A percentile compares a stretch with the other conserved stretches of the same genome.
phyloP scores from a whole-genome alignment of 2,329 filamentous ascomycete genomes.

The Fusarium stilboides region DNA sequence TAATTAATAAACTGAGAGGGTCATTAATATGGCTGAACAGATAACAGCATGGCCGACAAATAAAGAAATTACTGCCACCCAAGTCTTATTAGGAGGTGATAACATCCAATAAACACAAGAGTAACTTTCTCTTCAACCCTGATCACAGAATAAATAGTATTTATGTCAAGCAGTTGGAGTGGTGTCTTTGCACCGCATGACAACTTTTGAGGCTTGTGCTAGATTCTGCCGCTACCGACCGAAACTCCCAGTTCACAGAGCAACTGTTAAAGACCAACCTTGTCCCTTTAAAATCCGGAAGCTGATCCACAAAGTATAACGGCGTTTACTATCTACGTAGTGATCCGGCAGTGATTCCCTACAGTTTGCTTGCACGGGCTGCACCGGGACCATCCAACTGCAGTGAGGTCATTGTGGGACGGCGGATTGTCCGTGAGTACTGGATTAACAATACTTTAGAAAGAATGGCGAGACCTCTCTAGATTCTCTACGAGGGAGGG shows the following conservation, averaged over 20 bases:
- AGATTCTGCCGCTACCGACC: slow-evolving; percentile 4
- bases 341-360: neutral
- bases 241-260: neutral
- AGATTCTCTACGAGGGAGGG: slow-evolving; percentile 27
- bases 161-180: neutral
- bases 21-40: neutral
- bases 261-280: neutral
- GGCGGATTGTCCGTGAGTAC: slow-evolving; percentile 29
- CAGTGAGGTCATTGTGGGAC: slow-evolving; percentile 43
- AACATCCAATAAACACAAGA: neutral
- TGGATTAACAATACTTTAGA: slow-evolving; percentile 42
- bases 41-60: neutral
- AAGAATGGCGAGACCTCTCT: slow-evolving; percentile 47
- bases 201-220: slow-evolving; percentile 11
- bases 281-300: neutral
- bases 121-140: neutral
- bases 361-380: slow-evolving; percentile 19
- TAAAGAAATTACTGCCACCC: neutral
- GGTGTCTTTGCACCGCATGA: slow-evolving; percentile 12
- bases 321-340: neutral
- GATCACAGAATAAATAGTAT: neutral
- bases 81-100: neutral
- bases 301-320: neutral
- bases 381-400: slow-evolving; percentile 20
- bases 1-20: slow-evolving; percentile 4